phyloP scores from a whole-genome alignment of 2,329 filamentous ascomycete genomes.

The Aspergillus glaucus region DNA sequence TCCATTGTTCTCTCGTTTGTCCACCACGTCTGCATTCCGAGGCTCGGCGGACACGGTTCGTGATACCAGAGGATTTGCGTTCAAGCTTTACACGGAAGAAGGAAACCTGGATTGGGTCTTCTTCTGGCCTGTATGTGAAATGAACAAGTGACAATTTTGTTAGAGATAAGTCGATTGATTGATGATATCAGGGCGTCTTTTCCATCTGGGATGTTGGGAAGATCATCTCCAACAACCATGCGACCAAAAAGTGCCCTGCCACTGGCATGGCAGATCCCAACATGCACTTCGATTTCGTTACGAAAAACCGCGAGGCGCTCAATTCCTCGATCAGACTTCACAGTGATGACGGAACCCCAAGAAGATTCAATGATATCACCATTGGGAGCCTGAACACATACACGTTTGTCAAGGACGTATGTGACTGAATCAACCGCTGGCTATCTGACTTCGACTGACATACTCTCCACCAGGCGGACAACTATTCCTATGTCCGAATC shows the following conservation, averaged over 20 bases:
- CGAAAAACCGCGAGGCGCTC: background rate
- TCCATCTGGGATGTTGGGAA: background rate
- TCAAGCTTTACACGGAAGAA: background rate
- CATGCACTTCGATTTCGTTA: background rate
- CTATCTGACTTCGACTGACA: too few relatives aligned
- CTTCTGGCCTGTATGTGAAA: too few relatives aligned
- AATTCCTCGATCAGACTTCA: background rate
- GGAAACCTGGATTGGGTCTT: background rate
- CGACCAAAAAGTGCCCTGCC: background rate
- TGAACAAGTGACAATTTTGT: too few relatives aligned
- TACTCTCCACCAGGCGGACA: too few relatives aligned
- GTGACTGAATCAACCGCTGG: too few relatives aligned
- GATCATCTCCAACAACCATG: background rate
- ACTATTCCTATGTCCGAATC: too few relatives aligned
- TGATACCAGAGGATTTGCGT: background rate
- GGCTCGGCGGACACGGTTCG: background rate
- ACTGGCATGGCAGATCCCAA: background rate
- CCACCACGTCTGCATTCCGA: too few relatives aligned
- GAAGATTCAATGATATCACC: too few relatives aligned
- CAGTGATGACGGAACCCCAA: too few relatives aligned
- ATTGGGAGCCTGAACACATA: too few relatives aligned
- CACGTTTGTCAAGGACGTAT: too few relatives aligned
- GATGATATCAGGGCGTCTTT: background rate
- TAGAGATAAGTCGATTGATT: background rate
- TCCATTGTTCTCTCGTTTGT: too few relatives aligned